Evolutionary conservation across 495 filamentous ascomycete species (phyloP).

Genomic region (Aspergillus carlsbadensis): DNA sequence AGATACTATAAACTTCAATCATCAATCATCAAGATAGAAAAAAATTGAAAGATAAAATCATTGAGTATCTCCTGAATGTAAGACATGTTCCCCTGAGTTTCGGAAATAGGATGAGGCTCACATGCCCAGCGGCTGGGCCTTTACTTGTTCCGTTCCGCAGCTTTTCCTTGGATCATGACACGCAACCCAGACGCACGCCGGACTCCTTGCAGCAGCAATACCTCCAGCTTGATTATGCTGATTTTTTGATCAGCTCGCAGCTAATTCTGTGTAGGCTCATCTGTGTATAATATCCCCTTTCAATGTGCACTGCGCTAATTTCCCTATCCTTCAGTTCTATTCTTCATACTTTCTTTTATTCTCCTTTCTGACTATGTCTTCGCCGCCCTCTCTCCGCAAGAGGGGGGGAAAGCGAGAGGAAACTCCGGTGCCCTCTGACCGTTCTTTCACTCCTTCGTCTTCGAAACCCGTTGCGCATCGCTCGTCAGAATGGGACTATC

Average conservation of each 20-base stretch:
- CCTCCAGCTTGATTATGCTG: constrained; percentile 17
- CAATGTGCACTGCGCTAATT: constrained; percentile 2
- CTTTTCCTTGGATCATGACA: constrained; percentile 20
- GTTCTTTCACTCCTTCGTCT: constrained; percentile 25
- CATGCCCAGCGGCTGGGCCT: constrained; percentile 17
- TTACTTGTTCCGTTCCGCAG: constrained; percentile 23
- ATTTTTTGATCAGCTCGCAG: constrained; percentile 14
- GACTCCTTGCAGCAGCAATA: not conserved
- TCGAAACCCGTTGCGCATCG: constrained; percentile 20
- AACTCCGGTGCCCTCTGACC: constrained; percentile 29
- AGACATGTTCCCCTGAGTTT: not conserved
- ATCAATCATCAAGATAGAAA: too few relatives aligned
- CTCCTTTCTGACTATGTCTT: constrained; percentile 34
- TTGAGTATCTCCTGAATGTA: too few relatives aligned
- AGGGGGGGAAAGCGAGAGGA: constrained; percentile 49
- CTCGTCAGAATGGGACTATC: constrained; percentile 76
- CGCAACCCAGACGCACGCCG: constrained; percentile 21
- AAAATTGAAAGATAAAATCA: not conserved
- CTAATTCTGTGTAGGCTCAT: constrained; percentile 7
- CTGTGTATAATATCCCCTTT: not conserved
- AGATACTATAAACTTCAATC: not conserved
- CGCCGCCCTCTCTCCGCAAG: constrained; percentile 50
- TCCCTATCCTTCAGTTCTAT: constrained; percentile 5
- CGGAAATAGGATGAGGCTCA: not conserved
- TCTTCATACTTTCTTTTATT: constrained; percentile 30